Evolutionary conservation across 345 rosid genomes (phyloP).

Genomic region (Durio zibethinus): DNA sequence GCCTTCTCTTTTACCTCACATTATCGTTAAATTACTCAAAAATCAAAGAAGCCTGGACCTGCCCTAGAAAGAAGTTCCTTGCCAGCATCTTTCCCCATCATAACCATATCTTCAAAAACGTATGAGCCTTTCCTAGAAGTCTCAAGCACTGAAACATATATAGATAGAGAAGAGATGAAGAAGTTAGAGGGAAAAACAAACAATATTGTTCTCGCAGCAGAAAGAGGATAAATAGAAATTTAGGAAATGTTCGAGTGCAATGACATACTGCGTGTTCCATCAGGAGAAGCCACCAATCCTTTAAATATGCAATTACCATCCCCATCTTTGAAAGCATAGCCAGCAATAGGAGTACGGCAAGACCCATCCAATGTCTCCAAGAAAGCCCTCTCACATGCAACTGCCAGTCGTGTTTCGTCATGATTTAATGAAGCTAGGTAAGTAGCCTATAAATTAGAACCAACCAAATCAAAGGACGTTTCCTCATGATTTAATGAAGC

Average conservation of each 20-base stretch:
- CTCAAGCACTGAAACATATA: slow-evolving; percentile 66
- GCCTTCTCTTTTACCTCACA: background rate
- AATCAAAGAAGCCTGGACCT: slow-evolving; percentile 83
- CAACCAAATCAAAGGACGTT: slow-evolving; percentile 43
- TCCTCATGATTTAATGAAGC: slow-evolving; percentile 91
- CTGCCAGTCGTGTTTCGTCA: slow-evolving; percentile 89
- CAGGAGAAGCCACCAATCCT: slow-evolving; percentile 95
- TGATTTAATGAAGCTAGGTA: slow-evolving; percentile 87
- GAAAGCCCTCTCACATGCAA: slow-evolving; percentile 89
- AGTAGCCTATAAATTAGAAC: slow-evolving; percentile 42
- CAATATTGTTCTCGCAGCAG: background rate
- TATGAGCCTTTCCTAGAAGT: slow-evolving; percentile 82
- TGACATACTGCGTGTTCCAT: slow-evolving; percentile 73
- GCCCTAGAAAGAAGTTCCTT: slow-evolving; percentile 77
- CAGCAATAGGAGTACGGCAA: slow-evolving; percentile 98
- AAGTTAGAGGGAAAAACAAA: background rate
- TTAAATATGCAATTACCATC: slow-evolving; percentile 77
- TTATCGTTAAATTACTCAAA: slow-evolving; percentile 27
- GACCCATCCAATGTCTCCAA: slow-evolving; percentile 86
- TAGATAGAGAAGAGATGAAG: slow-evolving; percentile 15
- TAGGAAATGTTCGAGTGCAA: background rate
- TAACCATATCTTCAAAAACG: slow-evolving; percentile 65
- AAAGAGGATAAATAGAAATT: background rate
- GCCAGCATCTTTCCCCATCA: slow-evolving; percentile 91
- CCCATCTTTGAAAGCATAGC: slow-evolving; percentile 70